phyloP scores from a whole-genome alignment of 208 protist species.

The Trypanosoma grayi region DNA sequence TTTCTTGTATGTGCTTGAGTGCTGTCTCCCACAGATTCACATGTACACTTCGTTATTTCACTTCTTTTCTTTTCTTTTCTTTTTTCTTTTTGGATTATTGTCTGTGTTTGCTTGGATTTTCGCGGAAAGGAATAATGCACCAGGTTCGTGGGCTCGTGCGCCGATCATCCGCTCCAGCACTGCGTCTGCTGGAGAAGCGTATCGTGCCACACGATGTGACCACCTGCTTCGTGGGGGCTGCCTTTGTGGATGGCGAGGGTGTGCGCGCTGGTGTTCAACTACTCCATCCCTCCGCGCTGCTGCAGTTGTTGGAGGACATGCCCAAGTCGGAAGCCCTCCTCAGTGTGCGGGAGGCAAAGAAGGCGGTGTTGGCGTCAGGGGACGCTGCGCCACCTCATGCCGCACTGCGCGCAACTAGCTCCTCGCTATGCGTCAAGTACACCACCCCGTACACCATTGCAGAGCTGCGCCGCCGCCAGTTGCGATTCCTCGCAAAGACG shows the following conservation, averaged over 20 bases:
- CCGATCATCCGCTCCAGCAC: conserved; percentile 16
- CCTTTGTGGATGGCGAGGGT: conserved; percentile 12
- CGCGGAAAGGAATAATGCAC: conserved; percentile 38
- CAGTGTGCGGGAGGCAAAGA: conserved; percentile 27
- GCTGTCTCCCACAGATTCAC: neutral
- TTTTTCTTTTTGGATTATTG: neutral
- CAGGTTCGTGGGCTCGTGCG: conserved; percentile 56
- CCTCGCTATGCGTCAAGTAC: conserved; percentile 43
- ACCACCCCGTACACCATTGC: conserved; percentile 7
- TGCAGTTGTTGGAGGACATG: conserved; percentile 20
- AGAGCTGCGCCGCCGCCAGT: conserved; percentile 43
- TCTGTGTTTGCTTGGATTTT: neutral
- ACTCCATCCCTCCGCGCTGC: conserved; percentile 26
- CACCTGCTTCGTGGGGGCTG: conserved; percentile 19
- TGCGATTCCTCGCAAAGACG: conserved; percentile 45
- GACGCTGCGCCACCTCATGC: neutral
- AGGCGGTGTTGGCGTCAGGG: neutral
- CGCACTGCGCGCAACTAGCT: neutral
- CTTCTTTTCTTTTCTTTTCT: conserved; percentile 3
- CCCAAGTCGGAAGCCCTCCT: conserved; percentile 25
- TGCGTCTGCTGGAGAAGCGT: conserved; percentile 30
- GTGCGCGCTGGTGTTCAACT: neutral
- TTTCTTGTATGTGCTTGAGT: no score
- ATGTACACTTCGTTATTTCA: neutral
- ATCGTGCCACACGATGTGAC: conserved; percentile 19